Evolutionary conservation across 2,329 filamentous ascomycete genomes (phyloP).

Genomic region (Neurospora sp.): DNA sequence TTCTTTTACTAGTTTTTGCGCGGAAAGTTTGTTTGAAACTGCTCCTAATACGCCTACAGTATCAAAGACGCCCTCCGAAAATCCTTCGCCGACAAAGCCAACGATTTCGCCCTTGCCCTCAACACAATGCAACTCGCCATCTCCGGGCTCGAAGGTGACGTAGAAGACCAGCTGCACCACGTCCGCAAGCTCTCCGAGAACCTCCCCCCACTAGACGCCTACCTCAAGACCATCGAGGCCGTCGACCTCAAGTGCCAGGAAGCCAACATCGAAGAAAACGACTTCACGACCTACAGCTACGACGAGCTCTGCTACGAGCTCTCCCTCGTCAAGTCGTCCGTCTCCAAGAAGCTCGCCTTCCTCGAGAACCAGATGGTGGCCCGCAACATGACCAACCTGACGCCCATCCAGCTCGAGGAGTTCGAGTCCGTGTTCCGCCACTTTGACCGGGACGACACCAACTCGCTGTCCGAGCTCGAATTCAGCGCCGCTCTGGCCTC

Average conservation of each 20-base stretch:
- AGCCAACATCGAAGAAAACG: slow-evolving; percentile 98
- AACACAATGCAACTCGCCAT: slow-evolving; percentile 93
- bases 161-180: slow-evolving; percentile 87
- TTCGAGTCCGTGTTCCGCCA: slow-evolving; percentile 98
- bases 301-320: slow-evolving; percentile 94
- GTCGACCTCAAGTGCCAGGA: slow-evolving; percentile 85
- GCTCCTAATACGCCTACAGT: slow-evolving; percentile 29
- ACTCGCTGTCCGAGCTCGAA: slow-evolving; percentile 84
- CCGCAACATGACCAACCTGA: slow-evolving; percentile 96
- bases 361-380: slow-evolving; percentile 98
- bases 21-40: neutral
- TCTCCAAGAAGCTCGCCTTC: slow-evolving; percentile 93
- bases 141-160: slow-evolving; percentile 91
- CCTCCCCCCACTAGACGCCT: slow-evolving; percentile 80
- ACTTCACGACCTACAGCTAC: slow-evolving; percentile 98
- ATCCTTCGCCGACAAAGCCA: slow-evolving; percentile 94
- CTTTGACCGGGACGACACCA: slow-evolving; percentile 88
- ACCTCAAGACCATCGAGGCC: slow-evolving; percentile 75
- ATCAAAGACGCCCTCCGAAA: slow-evolving; percentile 93
- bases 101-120: slow-evolving; percentile 90
- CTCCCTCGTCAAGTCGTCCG: slow-evolving; percentile 78
- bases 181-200: slow-evolving; percentile 78
- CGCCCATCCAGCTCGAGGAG: slow-evolving; percentile 94
- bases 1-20: neutral
- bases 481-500: slow-evolving; percentile 95